These are phyloP conservation scores for Salix arbutifolia DNA, from an alignment of 345 rosid species.

Conservation along the genomic window DNA sequence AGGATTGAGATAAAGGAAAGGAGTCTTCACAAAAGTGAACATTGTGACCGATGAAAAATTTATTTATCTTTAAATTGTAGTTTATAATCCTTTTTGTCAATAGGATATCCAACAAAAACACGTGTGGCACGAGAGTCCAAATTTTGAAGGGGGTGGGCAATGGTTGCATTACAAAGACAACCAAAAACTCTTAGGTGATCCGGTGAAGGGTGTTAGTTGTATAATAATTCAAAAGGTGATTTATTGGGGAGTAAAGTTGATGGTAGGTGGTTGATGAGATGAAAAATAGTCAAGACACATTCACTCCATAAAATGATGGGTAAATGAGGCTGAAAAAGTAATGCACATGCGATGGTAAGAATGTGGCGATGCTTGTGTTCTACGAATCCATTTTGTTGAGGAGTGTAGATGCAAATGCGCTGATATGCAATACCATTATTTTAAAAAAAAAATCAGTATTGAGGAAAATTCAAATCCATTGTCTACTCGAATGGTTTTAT, in stretches of 20 bases:
- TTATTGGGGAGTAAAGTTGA: not conserved
- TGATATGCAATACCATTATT: not conserved
- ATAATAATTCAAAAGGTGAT: not conserved
- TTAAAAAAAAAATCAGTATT: not conserved
- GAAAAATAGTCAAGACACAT: not conserved
- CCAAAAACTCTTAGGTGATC: not conserved
- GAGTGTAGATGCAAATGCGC: not conserved
- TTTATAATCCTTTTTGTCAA: not conserved
- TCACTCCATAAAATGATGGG: not conserved
- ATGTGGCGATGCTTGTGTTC: not conserved
- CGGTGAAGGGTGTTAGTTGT: not conserved
- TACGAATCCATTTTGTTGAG: not conserved
- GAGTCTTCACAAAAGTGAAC: not conserved
- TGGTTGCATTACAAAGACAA: not conserved
- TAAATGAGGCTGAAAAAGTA: not conserved
- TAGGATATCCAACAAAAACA: not conserved
- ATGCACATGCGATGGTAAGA: not conserved
- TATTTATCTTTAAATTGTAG: not conserved
- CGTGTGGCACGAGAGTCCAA: not conserved
- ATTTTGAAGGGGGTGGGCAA: not conserved
- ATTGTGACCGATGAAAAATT: not conserved
- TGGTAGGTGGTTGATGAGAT: not conserved
- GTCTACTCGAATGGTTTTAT: not conserved
- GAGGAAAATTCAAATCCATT: not conserved
- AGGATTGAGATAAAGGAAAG: not conserved